phyloP scores from a whole-genome alignment of 2,329 filamentous ascomycete species.

The Penicillium sp. region DNA sequence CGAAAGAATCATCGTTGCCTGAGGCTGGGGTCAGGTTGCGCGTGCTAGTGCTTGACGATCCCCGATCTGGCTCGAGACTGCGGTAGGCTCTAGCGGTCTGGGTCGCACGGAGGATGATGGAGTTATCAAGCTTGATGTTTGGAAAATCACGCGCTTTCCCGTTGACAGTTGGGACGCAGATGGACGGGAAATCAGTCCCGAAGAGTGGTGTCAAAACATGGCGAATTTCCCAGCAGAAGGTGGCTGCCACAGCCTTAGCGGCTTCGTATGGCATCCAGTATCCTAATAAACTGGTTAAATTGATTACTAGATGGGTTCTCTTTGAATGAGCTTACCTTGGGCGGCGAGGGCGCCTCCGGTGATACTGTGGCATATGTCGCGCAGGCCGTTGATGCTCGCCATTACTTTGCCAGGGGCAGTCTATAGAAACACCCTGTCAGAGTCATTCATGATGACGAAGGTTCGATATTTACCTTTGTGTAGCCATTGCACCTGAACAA shows the following conservation, averaged over 20 bases:
- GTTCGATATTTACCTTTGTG: constrained; percentile 64
- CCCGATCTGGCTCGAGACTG: constrained; percentile 27
- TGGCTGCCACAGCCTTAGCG: constrained; percentile 81
- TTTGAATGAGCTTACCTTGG: constrained; percentile 63
- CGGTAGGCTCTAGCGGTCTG: constrained; percentile 33
- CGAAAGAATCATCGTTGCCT: not conserved
- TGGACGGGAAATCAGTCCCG: constrained; percentile 72
- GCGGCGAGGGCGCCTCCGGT: constrained; percentile 87
- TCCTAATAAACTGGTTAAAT: constrained; percentile 53
- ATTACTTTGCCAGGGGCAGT: constrained; percentile 86
- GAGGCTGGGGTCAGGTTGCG: not conserved
- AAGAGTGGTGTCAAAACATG: constrained; percentile 88
- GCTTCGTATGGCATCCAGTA: constrained; percentile 96
- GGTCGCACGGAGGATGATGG: constrained; percentile 56
- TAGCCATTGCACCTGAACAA: constrained; percentile 91
- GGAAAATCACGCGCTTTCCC: constrained; percentile 55
- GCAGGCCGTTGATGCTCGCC: constrained; percentile 73
- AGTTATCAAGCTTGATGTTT: constrained; percentile 62
- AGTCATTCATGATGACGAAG: not conserved
- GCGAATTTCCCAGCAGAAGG: constrained; percentile 83
- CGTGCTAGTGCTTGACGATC: constrained; percentile 13
- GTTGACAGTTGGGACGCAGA: constrained; percentile 63
- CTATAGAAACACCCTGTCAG: constrained; percentile 46
- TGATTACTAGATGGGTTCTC: constrained; percentile 1
- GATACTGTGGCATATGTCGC: constrained; percentile 89